Evolutionary conservation across 129 eudicot species (phyloP).

Genomic region (Flaveria linearis): DNA sequence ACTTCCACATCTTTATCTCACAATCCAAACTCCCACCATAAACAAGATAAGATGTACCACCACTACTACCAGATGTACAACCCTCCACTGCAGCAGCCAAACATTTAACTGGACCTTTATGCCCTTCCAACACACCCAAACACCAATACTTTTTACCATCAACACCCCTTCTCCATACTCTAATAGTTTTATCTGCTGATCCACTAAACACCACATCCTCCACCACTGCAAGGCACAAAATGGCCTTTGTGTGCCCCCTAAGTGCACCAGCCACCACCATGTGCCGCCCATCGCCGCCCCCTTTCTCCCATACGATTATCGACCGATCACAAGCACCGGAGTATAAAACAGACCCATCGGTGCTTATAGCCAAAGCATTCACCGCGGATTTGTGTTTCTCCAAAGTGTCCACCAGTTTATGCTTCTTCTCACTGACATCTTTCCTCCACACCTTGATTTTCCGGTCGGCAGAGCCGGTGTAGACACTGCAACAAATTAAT

Average conservation of each 20-base stretch:
- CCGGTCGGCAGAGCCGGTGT: slow-evolving; percentile 86
- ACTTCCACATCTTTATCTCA: slow-evolving; percentile 73
- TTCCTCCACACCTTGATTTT: slow-evolving; percentile 73
- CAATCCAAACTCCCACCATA: slow-evolving; percentile 88
- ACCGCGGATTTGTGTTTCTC: slow-evolving; percentile 83
- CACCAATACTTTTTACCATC: slow-evolving; percentile 54
- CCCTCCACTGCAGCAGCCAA: slow-evolving; percentile 60
- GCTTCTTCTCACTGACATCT: slow-evolving; percentile 37
- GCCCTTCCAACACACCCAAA: slow-evolving; percentile 83
- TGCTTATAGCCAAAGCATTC: slow-evolving; percentile 74
- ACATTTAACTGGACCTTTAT: slow-evolving; percentile 78
- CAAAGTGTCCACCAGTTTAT: slow-evolving; percentile 46
- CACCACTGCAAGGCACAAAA: slow-evolving; percentile 68
- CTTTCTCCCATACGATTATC: slow-evolving; percentile 80
- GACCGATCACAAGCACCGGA: slow-evolving; percentile 96
- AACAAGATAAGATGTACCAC: slow-evolving; percentile 47
- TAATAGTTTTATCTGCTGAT: slow-evolving; percentile 79
- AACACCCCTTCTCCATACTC: slow-evolving; percentile 70
- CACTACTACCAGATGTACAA: slow-evolving; percentile 15
- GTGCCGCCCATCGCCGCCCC: slow-evolving; percentile 30
- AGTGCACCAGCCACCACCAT: slow-evolving; percentile 84
- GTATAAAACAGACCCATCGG: slow-evolving; percentile 61
- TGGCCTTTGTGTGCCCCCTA: slow-evolving; percentile 79
- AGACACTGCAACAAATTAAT: slow-evolving; percentile 25
- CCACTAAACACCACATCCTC: slow-evolving; percentile 83